A percentile compares a stretch with the other conserved stretches of the same genome.
Conservation (phyloP, 345 rosid genomes). For the Moricandia moricandioides region DNA sequence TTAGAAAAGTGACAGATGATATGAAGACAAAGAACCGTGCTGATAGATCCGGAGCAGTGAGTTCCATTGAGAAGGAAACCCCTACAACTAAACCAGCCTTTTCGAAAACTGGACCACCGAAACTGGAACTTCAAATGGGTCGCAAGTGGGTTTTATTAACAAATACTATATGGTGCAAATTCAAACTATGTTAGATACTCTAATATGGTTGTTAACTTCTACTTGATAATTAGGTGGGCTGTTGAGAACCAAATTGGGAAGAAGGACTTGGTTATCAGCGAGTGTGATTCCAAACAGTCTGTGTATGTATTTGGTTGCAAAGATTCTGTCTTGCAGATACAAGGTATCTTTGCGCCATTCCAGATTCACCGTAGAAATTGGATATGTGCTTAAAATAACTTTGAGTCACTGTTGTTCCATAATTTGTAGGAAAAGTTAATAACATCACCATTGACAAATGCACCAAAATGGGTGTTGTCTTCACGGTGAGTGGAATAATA, state of each 20-base stretch:
- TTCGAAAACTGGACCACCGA: slow-evolving; percentile 84
- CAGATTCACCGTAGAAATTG: not conserved
- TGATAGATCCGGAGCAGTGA: slow-evolving; percentile 48
- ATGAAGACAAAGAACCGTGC: slow-evolving; percentile 87
- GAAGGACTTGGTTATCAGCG: slow-evolving; percentile 78
- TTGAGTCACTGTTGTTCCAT: slow-evolving; percentile 9
- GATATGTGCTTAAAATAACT: slow-evolving; percentile 5
- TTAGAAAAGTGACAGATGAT: not conserved
- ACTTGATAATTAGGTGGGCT: slow-evolving; percentile 61
- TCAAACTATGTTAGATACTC: slow-evolving; percentile 9
- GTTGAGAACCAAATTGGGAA: slow-evolving; percentile 94
- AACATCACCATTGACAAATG: slow-evolving; percentile 96
- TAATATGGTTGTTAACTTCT: slow-evolving; percentile 17
- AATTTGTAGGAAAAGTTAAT: slow-evolving; percentile 86
- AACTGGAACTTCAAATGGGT: slow-evolving; percentile 95
- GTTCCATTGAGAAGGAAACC: slow-evolving; percentile 51
- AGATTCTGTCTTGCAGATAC: slow-evolving; percentile 92
- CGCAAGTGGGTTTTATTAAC: slow-evolving; percentile 67
- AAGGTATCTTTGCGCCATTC: slow-evolving; percentile 46
- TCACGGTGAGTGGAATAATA: slow-evolving; percentile 55
- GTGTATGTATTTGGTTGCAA: slow-evolving; percentile 95
- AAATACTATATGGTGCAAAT: slow-evolving; percentile 2
- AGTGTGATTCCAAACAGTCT: slow-evolving; percentile 90
- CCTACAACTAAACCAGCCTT: slow-evolving; percentile 47
- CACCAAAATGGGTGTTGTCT: slow-evolving; percentile 88